Percentiles rank a stretch among this genome's conserved stretches.
Evolutionary conservation across 164 flowering plant species (phyloP).

Genomic region (Platanus orientalis): DNA sequence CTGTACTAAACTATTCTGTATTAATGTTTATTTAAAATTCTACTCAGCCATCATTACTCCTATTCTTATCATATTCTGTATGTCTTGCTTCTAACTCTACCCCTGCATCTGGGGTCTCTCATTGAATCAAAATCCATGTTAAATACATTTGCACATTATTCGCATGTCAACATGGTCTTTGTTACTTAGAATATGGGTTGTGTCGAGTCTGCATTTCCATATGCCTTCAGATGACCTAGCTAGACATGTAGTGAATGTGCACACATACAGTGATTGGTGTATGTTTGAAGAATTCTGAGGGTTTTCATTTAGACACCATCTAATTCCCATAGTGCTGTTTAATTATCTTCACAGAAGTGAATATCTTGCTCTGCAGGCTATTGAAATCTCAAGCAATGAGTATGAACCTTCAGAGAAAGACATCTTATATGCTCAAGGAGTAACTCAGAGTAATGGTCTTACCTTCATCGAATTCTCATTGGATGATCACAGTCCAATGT

Average conservation of each 20-base stretch:
- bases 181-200: too few species aligned
- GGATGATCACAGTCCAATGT: slow-evolving; percentile 35
- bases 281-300: background rate
- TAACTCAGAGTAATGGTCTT: slow-evolving; percentile 36
- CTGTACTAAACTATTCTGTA: too few species aligned
- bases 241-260: background rate
- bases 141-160: too few species aligned
- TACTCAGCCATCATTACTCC: too few species aligned
- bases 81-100: too few species aligned
- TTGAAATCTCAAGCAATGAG: slow-evolving; percentile 42
- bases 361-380: slow-evolving; percentile 23
- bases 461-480: slow-evolving; percentile 33
- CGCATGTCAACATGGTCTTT: too few species aligned
- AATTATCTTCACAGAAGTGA: too few species aligned
- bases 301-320: background rate
- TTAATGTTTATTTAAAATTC: too few species aligned
- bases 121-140: too few species aligned
- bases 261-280: background rate
- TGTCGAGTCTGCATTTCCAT: background rate
- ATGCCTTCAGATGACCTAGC: background rate
- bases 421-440: slow-evolving; percentile 43
- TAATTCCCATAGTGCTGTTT: too few species aligned
- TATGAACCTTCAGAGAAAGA: slow-evolving; percentile 43
- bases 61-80: too few species aligned
- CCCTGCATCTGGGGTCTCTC: too few species aligned